Conservation (phyloP, 1,139 yeast species). For the Ogataea hybrid region DNA sequence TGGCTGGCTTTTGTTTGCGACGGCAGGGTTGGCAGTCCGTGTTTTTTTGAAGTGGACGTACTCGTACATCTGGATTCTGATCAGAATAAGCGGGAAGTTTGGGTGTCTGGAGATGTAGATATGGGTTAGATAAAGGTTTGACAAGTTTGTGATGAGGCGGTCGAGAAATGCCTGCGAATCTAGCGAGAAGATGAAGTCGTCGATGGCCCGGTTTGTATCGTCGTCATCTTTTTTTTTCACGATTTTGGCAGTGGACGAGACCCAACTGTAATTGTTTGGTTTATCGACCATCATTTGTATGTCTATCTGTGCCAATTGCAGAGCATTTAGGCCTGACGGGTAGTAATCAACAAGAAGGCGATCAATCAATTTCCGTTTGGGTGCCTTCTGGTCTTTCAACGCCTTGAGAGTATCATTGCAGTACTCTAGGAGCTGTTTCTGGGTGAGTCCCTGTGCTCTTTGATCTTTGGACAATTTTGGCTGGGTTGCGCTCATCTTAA, state of each 20-base stretch:
- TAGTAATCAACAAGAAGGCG: slow-evolving; percentile 54
- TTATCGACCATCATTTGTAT: slow-evolving; percentile 60
- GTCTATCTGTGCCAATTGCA: slow-evolving; percentile 73
- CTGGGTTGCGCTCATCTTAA: slow-evolving; percentile 29
- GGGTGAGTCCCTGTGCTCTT: slow-evolving; percentile 18
- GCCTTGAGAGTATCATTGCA: slow-evolving; percentile 14
- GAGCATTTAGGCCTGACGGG: slow-evolving; percentile 60
- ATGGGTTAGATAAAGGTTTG: slow-evolving; percentile 52
- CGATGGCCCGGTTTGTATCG: slow-evolving; percentile 23
- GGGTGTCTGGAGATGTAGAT: slow-evolving; percentile 71
- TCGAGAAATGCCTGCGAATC: slow-evolving; percentile 47
- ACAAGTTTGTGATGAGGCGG: slow-evolving; percentile 45
- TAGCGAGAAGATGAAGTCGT: slow-evolving; percentile 30
- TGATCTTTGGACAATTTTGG: slow-evolving; percentile 24
- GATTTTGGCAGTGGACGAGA: slow-evolving; percentile 52
- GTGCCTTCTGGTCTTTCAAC: slow-evolving; percentile 20
- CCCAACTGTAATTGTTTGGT: slow-evolving; percentile 55
- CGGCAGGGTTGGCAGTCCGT: slow-evolving; percentile 15
- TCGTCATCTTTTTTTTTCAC: slow-evolving; percentile 38
- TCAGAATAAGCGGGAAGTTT: slow-evolving; percentile 52
- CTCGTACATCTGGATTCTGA: slow-evolving; percentile 71
- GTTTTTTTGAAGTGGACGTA: slow-evolving; percentile 27
- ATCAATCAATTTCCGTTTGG: slow-evolving; percentile 50
- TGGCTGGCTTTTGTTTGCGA: slow-evolving; percentile 20
- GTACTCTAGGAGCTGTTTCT: slow-evolving; percentile 16